Conservation (phyloP, 2,329 filamentous ascomycete species). For the Daldinia sp. region DNA sequence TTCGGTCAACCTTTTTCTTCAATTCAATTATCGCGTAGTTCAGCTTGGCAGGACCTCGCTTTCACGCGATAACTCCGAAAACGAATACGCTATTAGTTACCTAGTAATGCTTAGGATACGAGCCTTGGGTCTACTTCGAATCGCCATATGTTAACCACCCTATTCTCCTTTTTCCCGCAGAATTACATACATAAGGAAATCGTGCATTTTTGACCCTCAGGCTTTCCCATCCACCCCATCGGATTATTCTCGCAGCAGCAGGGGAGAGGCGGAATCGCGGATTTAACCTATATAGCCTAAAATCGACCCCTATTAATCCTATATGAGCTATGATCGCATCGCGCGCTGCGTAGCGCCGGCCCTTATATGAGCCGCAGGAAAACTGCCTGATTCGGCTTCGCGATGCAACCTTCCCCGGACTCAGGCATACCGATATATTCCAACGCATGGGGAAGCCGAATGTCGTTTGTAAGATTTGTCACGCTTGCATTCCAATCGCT, state of each 20-base stretch:
- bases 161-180: neutral
- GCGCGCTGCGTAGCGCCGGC: conserved; percentile 17
- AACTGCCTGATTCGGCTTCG: conserved; percentile 7
- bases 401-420: conserved; percentile 33
- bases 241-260: neutral
- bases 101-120: neutral
- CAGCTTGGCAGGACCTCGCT: neutral
- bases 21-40: neutral
- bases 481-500: conserved; percentile 19
- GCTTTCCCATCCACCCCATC: neutral
- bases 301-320: conserved; percentile 20
- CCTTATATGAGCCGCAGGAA: conserved; percentile 10
- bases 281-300: conserved; percentile 42
- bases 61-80: neutral
- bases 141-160: neutral
- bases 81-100: neutral
- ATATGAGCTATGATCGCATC: conserved; percentile 22
- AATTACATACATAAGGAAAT: neutral
- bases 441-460: conserved; percentile 13
- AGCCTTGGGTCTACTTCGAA: neutral
- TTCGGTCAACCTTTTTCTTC: neutral
- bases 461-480: conserved; percentile 1
- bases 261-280: conserved; percentile 7
- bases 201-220: neutral
- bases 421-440: conserved; percentile 23